Evolutionary conservation across 306 rosid genomes (phyloP).

Genomic region (Cercis canadensis): DNA sequence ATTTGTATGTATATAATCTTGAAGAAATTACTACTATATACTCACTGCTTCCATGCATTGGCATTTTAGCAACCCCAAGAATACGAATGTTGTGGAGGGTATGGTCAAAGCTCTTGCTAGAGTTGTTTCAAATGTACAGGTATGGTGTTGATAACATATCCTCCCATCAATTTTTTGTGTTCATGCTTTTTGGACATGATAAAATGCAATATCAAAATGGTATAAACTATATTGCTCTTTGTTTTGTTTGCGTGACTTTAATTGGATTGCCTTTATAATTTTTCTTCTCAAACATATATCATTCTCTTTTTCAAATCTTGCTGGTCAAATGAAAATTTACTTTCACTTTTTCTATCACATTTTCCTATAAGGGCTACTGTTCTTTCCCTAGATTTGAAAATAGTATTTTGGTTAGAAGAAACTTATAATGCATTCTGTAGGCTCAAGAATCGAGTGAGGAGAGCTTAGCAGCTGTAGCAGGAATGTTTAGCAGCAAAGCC

Average conservation of each 20-base stretch:
- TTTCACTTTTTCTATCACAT: background rate
- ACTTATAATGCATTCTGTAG: constrained; percentile 50
- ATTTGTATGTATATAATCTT: too few relatives aligned
- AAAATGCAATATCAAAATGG: background rate
- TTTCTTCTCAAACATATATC: background rate
- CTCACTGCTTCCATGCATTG: constrained; percentile 34
- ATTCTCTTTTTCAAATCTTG: background rate
- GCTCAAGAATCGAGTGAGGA: constrained; percentile 91
- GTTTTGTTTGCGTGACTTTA: constrained; percentile 24
- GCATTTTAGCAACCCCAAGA: constrained; percentile 81
- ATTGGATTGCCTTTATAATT: constrained; percentile 8
- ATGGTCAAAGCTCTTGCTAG: constrained; percentile 96
- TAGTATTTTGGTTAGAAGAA: constrained; percentile 28
- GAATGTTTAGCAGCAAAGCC: constrained; percentile 99
- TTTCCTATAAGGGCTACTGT: background rate
- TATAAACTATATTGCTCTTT: background rate
- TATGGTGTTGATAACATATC: constrained; percentile 44
- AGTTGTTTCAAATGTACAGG: constrained; percentile 91
- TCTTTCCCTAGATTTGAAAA: constrained; percentile 22
- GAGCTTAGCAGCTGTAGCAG: constrained; percentile 98
- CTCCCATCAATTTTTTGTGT: constrained; percentile 15
- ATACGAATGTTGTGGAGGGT: constrained; percentile 95
- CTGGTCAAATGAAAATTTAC: background rate
- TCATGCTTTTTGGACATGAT: constrained; percentile 8
- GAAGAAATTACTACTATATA: background rate